Evolutionary conservation across 2,329 filamentous ascomycete species (phyloP).

Genomic region (Fusarium sp.): DNA sequence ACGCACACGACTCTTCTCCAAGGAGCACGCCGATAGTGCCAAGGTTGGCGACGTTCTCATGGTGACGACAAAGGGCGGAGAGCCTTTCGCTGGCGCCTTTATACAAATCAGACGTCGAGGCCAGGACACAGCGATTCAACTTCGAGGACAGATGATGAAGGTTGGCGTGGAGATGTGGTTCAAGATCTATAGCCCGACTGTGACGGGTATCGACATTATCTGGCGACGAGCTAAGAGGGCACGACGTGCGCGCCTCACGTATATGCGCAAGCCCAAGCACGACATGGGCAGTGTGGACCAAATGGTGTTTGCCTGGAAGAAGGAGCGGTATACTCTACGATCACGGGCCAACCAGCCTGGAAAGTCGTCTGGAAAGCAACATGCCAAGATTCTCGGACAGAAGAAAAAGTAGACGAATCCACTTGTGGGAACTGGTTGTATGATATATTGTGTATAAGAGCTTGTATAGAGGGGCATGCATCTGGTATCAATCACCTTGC

Average conservation of each 20-base stretch:
- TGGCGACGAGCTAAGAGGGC: slow-evolving; percentile 87
- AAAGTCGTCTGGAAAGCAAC: slow-evolving; percentile 22
- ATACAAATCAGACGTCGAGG: slow-evolving; percentile 89
- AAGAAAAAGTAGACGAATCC: slow-evolving; percentile 29
- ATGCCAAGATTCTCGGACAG: slow-evolving; percentile 29
- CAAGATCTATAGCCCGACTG: slow-evolving; percentile 92
- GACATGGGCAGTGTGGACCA: slow-evolving; percentile 88
- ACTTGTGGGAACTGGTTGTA: slow-evolving; percentile 38
- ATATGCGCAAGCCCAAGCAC: slow-evolving; percentile 88
- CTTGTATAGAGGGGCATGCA: slow-evolving; percentile 36
- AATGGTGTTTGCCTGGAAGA: slow-evolving; percentile 69
- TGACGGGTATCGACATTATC: slow-evolving; percentile 92
- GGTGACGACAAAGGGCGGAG: slow-evolving; percentile 81
- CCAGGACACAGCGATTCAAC: slow-evolving; percentile 86
- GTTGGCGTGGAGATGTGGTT: slow-evolving; percentile 97
- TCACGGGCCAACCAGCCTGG: slow-evolving; percentile 48
- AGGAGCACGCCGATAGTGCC: slow-evolving; percentile 79
- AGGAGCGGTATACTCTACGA: slow-evolving; percentile 56
- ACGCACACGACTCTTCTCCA: slow-evolving; percentile 83
- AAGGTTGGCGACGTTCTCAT: slow-evolving; percentile 91
- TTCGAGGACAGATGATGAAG: slow-evolving; percentile 87
- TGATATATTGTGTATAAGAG: slow-evolving; percentile 45
- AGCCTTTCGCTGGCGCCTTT: slow-evolving; percentile 90
- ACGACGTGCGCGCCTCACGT: slow-evolving; percentile 87
- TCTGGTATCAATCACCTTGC: slow-evolving; percentile 21